Evolutionary conservation across 1,284 basidiomycete genomes (phyloP), one percentile per base, ranked within the genome.

Genomic region (Cystobasidium sp.): DNA sequence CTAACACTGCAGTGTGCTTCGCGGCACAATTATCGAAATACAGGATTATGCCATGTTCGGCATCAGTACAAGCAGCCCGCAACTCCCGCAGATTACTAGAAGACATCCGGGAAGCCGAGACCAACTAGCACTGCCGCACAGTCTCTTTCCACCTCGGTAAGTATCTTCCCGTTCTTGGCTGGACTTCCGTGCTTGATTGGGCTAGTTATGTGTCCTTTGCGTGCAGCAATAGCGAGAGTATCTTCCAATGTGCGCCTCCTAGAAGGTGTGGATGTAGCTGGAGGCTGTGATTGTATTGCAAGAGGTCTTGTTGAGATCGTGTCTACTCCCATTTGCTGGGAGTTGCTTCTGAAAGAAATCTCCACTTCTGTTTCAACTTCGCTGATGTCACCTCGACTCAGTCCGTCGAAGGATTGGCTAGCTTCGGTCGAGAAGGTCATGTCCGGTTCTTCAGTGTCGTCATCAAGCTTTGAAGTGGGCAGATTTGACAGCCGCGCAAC

Each of bases 141-240:
- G 39, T 66, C 64, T 41, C 64, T 66, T 53, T 66, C 64, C 37
- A 53, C 51, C 49, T 66, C 64, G 24, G 64, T 52, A 14, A 66
- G 31, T 8, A 53, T 31, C 39, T 66, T 66, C 24, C 46, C 46
- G n/a, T 41, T 56, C 55, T 56, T 56, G 12, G 24, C 53, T 18
- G 64, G 64, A 53, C 49, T 66, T 20, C n/a, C 49, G 49, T 52
- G 24, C 49, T 66, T 66, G 24, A 51, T 46, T n/a, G 64, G 64
- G 24, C 64, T 66, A 8, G 47, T 39, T 22, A 47, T 43, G 20
- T 59, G 56, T 59, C 56, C 56, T n/a, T 51, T 53, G 22, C 51
- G 16, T 14, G 64, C 49, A 47, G 46, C 61, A 18, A 63, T 22
- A 63, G 61, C 61, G 2, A 63, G 39, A 14, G 56, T 59, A 43